A percentile compares a stretch with the other conserved stretches of the same genome.
phyloP scores from a whole-genome alignment of 2,329 filamentous ascomycete species.

The Penicillium sp. region DNA sequence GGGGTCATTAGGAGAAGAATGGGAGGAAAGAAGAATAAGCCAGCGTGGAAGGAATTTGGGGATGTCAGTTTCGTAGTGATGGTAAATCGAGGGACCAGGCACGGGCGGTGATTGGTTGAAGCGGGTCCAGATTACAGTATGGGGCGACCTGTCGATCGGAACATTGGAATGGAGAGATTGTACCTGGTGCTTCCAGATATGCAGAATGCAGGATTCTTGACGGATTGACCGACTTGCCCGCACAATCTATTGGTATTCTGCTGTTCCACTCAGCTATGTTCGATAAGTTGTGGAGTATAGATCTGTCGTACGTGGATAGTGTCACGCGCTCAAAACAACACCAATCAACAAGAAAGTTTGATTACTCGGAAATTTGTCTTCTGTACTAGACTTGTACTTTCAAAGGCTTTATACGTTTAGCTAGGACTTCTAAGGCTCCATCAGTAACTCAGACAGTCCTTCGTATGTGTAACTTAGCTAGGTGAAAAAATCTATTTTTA shows the following conservation, averaged over 20 bases:
- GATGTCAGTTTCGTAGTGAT: constrained; percentile 17
- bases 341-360: background rate
- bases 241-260: background rate
- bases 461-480: background rate
- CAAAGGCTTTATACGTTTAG: background rate
- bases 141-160: constrained; percentile 19
- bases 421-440: background rate
- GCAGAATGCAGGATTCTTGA: constrained; percentile 8
- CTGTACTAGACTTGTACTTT: background rate
- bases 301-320: background rate
- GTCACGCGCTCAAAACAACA: constrained; percentile 3
- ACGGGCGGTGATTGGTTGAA: constrained; percentile 22
- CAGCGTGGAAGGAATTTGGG: constrained; percentile 18
- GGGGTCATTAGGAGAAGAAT: constrained; percentile 8
- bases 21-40: constrained; percentile 10
- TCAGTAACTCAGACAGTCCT: background rate
- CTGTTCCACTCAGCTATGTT: background rate
- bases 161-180: constrained; percentile 12
- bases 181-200: background rate
- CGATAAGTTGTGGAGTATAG: background rate
- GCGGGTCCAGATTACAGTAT: background rate
- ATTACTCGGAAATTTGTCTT: background rate
- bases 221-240: background rate
- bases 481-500: background rate
- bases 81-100: constrained; percentile 18